phyloP scores from a whole-genome alignment of 495 filamentous ascomycete species.

The Parachaetomium inaequale region DNA sequence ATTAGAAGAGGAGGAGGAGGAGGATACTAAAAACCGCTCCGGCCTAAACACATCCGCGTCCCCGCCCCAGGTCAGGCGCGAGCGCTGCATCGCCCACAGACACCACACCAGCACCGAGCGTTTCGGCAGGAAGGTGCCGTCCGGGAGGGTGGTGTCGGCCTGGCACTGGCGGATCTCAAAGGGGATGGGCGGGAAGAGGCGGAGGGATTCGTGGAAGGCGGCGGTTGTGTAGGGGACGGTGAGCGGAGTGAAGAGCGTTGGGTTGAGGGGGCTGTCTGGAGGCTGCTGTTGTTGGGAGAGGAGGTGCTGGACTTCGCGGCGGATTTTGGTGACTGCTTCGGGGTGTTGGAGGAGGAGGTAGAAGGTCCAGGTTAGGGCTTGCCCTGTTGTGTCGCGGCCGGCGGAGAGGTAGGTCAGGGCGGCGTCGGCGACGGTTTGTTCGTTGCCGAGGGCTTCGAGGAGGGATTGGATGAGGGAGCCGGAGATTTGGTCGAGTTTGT shows the following conservation, averaged over 20 bases:
- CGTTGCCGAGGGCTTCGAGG: conserved; percentile 49
- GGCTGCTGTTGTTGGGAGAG: conserved; percentile 5
- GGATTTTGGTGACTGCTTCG: conserved; percentile 34
- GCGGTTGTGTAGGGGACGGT: conserved; percentile 53
- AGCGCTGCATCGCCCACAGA: conserved; percentile 58
- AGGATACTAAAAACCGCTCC: conserved; percentile 46
- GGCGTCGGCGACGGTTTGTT: conserved; percentile 52
- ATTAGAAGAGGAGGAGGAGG: no score
- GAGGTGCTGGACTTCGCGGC: conserved; percentile 38
- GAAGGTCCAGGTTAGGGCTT: conserved; percentile 58
- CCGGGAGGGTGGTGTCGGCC: conserved; percentile 49
- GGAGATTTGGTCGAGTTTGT: conserved; percentile 42
- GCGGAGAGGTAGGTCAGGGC: conserved; percentile 60
- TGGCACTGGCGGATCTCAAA: conserved; percentile 58
- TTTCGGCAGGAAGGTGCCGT: conserved; percentile 54
- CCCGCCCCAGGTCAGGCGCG: conserved; percentile 51
- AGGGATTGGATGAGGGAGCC: conserved; percentile 56
- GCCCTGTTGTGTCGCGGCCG: conserved; percentile 58
- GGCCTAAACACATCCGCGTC: conserved; percentile 53
- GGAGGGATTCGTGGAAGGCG: conserved; percentile 54
- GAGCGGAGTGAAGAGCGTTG: conserved; percentile 39
- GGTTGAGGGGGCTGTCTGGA: conserved; percentile 5
- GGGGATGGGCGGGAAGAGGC: conserved; percentile 58
- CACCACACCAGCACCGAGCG: conserved; percentile 55
- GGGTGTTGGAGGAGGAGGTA: conserved; percentile 53